phyloP scores from a whole-genome alignment of 2,329 filamentous ascomycete species.

The Colletotrichum godetiae region DNA sequence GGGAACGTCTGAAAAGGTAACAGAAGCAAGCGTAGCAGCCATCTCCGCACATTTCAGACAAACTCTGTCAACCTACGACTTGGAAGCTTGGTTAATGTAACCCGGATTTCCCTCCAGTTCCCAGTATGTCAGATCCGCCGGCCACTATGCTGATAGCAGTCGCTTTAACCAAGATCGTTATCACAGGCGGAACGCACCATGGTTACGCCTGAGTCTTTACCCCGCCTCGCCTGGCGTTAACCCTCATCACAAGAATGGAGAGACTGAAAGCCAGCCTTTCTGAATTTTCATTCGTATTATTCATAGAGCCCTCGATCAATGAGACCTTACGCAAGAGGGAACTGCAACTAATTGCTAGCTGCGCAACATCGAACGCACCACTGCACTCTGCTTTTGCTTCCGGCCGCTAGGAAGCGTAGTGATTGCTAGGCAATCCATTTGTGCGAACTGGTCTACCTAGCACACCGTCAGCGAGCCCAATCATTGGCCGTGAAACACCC shows the following conservation, averaged over 20 bases:
- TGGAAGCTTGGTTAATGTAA: constrained; percentile 21
- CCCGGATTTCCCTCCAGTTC: neutral
- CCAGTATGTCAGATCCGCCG: neutral
- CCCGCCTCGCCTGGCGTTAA: neutral
- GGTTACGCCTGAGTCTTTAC: neutral
- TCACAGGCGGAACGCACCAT: neutral
- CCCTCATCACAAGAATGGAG: neutral
- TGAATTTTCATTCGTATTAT: neutral
- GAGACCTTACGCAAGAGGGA: neutral
- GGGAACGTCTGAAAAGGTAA: constrained; percentile 1
- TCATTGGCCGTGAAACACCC: neutral
- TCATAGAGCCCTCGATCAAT: neutral
- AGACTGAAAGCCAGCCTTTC: neutral
- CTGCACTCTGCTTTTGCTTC: neutral
- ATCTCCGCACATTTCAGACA: constrained; percentile 18
- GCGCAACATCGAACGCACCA: constrained; percentile 22
- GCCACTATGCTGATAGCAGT: neutral
- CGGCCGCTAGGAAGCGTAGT: neutral
- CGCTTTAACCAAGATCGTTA: neutral
- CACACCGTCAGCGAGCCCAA: neutral
- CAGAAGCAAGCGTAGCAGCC: constrained; percentile 11
- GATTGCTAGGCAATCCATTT: neutral
- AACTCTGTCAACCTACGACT: constrained; percentile 22
- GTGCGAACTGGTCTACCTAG: neutral
- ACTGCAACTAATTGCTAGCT: constrained; percentile 9